Evolutionary conservation across 2,329 filamentous ascomycete genomes (phyloP), one percentile per base, ranked within the genome.

Genomic region (Botrytis aclada): DNA sequence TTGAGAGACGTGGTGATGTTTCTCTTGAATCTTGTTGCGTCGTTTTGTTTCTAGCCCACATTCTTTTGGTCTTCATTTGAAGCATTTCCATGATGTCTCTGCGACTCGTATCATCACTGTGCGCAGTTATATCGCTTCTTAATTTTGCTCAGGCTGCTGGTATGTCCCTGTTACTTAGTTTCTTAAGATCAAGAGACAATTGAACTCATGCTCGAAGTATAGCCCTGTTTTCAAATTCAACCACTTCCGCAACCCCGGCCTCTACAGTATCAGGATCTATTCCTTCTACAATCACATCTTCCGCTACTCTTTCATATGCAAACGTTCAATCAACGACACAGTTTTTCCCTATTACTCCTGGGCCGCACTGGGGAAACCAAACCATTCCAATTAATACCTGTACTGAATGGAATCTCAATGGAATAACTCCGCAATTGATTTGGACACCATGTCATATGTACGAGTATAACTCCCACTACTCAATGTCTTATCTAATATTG

Each of bases 381-480:
- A 64, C 37, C 39, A 73, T 76, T 47, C 74, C 75, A 16, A 65
- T 73, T 4, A 75, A 76, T n/a, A 74, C 70, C 6, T 76, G 75
- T 51, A 71, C 73, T 34, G 34, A 43, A 25, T 56, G 41, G 39
- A 69, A 72, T 70, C 64, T 69, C 20, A 41, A 29, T 25, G 73
- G 73, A 22, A 25, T 51, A 3, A 45, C 45, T 34, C 71, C 69
- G 1, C 45, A 66, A 34, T 18, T 74, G 14, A 34, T 73, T 25
- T 76, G 70, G 69, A 74, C 69, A 22, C 72, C 75, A 54, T 76
- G 74, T 61, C 43, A 66, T 65, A 71, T 77, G 72, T 74, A 72
- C 39, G 43, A 39, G 54, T 12, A 25, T 12, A 25, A 25, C 34
- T 34, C 62, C 14, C 5, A 32, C 25, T 22, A n/a, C 45, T 3